phyloP scores from a whole-genome alignment of 2,329 filamentous ascomycete genomes.

The Cladosporium phlei region DNA sequence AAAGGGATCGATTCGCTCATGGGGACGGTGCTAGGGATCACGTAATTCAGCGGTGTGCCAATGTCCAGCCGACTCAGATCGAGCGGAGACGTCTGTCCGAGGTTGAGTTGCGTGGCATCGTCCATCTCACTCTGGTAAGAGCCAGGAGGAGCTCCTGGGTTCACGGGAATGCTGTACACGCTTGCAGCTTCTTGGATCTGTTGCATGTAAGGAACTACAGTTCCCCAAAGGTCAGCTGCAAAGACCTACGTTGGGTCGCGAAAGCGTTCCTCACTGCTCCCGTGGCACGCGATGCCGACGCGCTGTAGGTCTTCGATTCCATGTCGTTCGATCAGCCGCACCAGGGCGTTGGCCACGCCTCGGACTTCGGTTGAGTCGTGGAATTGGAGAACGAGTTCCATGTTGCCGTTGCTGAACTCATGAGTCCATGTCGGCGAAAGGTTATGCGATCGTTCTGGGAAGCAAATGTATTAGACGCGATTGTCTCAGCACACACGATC shows the following conservation, averaged over 20 bases:
- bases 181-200: background rate
- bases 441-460: background rate
- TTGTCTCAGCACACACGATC: background rate
- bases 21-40: constrained; percentile 17
- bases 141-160: background rate
- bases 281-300: constrained; percentile 5
- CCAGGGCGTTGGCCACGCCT: constrained; percentile 1
- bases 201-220: background rate
- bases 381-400: constrained; percentile 1
- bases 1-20: constrained; percentile 73
- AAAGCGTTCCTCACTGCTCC: background rate
- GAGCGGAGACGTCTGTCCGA: background rate
- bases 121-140: background rate
- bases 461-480: background rate
- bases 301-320: constrained; percentile 1
- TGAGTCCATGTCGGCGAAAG: constrained; percentile 4
- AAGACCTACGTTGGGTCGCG: background rate
- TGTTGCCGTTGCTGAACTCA: constrained; percentile 5
- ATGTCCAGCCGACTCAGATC: constrained; percentile 2
- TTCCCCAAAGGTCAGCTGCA: background rate
- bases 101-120: background rate
- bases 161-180: constrained; percentile 2
- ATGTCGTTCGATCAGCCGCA: constrained; percentile 1
- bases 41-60: background rate
- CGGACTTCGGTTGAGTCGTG: constrained; percentile 1